These are phyloP conservation scores for Globisporangium carolinianum DNA, from an alignment of 352 stramenopile species.

Conservation along the genomic window DNA sequence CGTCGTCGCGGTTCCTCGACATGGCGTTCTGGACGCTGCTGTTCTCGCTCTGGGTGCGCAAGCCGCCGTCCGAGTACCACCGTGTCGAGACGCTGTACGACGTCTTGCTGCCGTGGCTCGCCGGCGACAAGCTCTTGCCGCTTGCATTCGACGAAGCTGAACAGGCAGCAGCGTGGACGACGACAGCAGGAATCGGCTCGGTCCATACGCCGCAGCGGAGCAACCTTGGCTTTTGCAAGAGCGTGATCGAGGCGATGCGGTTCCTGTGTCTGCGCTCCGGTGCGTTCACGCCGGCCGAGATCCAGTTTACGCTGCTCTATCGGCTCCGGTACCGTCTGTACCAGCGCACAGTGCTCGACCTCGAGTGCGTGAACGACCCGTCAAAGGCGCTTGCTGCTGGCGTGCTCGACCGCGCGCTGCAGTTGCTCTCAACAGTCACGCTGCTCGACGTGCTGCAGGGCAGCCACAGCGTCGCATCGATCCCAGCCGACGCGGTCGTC, in stretches of 20 bases:
- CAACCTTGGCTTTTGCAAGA: constrained; percentile 80
- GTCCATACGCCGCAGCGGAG: constrained; percentile 62
- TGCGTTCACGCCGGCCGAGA: constrained; percentile 44
- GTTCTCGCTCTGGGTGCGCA: constrained; percentile 82
- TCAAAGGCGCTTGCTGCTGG: constrained; percentile 37
- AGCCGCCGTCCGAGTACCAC: constrained; percentile 82
- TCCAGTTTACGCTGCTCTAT: constrained; percentile 69
- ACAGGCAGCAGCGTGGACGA: constrained; percentile 23
- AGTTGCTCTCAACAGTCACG: constrained; percentile 49
- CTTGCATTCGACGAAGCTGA: constrained; percentile 39
- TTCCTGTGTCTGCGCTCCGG: constrained; percentile 56
- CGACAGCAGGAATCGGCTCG: constrained; percentile 20
- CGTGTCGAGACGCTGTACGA: constrained; percentile 86
- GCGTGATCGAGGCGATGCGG: constrained; percentile 64
- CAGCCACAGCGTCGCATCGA: constrained; percentile 41
- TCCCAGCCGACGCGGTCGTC: constrained; percentile 51
- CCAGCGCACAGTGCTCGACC: constrained; percentile 38
- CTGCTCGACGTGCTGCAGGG: constrained; percentile 73
- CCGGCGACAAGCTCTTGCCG: constrained; percentile 62
- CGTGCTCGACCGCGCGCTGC: constrained; percentile 49
- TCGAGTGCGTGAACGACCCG: constrained; percentile 50
- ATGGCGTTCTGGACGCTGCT: constrained; percentile 82
- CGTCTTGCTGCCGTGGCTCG: constrained; percentile 84
- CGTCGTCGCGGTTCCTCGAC: constrained; percentile 57
- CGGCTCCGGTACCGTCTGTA: constrained; percentile 66